These are phyloP conservation scores for Geosiphon pyriformis DNA, from an alignment of 192 early-diverging fungal species.

Conservation along the genomic window DNA sequence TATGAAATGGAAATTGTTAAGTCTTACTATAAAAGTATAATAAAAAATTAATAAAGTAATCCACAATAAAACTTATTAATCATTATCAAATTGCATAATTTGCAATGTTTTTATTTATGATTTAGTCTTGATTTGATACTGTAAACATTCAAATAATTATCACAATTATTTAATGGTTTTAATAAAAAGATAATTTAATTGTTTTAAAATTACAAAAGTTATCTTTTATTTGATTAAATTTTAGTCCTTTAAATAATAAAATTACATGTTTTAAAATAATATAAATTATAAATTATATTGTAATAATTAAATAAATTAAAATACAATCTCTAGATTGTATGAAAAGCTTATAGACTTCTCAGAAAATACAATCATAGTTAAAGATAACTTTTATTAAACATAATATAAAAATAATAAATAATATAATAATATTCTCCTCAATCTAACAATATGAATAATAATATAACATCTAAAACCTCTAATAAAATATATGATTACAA, in stretches of 20 bases:
- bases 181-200: constrained; percentile 1
- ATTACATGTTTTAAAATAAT: constrained; percentile 1
- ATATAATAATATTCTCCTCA: constrained; percentile 1
- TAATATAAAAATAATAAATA: constrained; percentile 2
- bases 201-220: constrained; percentile 2
- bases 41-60: constrained; percentile 1
- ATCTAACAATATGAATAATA: constrained; percentile 2
- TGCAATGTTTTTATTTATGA: constrained; percentile 11
- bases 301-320: constrained; percentile 2
- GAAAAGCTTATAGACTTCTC: background rate
- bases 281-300: constrained; percentile 2
- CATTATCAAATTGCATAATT: background rate
- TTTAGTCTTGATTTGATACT: constrained; percentile 7
- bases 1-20: constrained; percentile 1
- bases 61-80: background rate
- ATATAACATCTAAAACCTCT: background rate
- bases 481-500: constrained; percentile 2
- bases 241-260: constrained; percentile 2
- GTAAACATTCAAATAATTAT: too few relatives aligned
- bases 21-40: constrained; percentile 2
- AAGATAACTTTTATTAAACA: constrained; percentile 2
- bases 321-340: constrained; percentile 1
- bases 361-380: background rate
- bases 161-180: background rate
- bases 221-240: constrained; percentile 1